phyloP scores from a whole-genome alignment of 371 early-diverging fungal genomes.

The Mortierella sp. region DNA sequence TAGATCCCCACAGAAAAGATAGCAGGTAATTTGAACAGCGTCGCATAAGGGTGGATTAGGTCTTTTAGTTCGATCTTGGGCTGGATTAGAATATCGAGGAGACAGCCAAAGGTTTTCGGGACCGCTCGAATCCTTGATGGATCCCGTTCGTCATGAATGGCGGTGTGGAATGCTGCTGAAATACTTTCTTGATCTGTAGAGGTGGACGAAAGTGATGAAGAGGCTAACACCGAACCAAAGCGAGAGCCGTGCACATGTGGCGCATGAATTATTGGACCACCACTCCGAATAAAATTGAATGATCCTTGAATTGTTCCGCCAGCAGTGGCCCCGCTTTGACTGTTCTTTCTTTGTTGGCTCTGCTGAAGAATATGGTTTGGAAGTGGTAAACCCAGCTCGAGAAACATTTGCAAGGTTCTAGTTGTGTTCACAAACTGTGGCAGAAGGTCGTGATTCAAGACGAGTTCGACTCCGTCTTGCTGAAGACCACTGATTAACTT shows the following conservation, averaged over 20 bases:
- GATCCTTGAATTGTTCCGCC: background rate
- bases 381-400: slow-evolving; percentile 16
- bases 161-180: slow-evolving; percentile 18
- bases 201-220: background rate
- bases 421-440: slow-evolving; percentile 27
- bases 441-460: slow-evolving; percentile 17
- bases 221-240: background rate
- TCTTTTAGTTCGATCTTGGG: slow-evolving; percentile 18
- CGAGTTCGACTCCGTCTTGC: slow-evolving; percentile 13
- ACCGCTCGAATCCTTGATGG: slow-evolving; percentile 10
- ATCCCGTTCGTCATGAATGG: slow-evolving; percentile 16
- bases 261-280: slow-evolving; percentile 7
- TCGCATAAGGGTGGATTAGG: slow-evolving; percentile 27
- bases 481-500: slow-evolving; percentile 4
- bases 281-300: background rate
- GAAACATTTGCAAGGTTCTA: slow-evolving; percentile 6
- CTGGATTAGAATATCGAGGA: slow-evolving; percentile 28
- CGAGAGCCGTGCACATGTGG: slow-evolving; percentile 8
- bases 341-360: background rate
- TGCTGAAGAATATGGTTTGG: slow-evolving; percentile 12
- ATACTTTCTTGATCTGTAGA: background rate
- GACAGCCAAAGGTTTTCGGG: slow-evolving; percentile 34
- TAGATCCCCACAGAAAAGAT: slow-evolving; percentile 26
- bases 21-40: slow-evolving; percentile 24
- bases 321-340: background rate